Conservation (phyloP, 495 filamentous ascomycete genomes). For the Lepraria neglecta region DNA sequence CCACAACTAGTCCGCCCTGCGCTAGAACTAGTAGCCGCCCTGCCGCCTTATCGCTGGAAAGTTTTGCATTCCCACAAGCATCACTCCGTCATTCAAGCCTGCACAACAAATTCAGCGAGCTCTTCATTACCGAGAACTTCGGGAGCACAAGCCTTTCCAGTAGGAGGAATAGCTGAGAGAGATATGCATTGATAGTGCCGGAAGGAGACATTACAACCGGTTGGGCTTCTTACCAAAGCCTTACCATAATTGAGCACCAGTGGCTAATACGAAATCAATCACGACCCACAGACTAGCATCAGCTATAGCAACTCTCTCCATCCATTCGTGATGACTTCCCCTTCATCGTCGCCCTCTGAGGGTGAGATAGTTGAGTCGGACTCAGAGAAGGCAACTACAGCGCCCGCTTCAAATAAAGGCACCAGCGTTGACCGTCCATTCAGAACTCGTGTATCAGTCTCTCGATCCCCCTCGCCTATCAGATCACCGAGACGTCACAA, state of each 20-base stretch:
- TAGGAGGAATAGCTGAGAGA: not conserved
- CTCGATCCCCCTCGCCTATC: slow-evolving; percentile 45
- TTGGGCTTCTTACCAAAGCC: slow-evolving; percentile 36
- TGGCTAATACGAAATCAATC: slow-evolving; percentile 28
- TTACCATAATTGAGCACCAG: slow-evolving; percentile 26
- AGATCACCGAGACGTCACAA: slow-evolving; percentile 39
- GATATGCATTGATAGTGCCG: not conserved
- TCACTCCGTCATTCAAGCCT: too few species aligned
- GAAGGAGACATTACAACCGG: slow-evolving; percentile 23
- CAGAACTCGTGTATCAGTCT: slow-evolving; percentile 46
- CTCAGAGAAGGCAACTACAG: slow-evolving; percentile 68
- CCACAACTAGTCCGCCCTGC: slow-evolving; percentile 4
- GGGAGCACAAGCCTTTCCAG: not conserved
- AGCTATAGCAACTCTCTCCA: slow-evolving; percentile 11
- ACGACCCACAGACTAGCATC: slow-evolving; percentile 6
- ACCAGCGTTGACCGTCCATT: slow-evolving; percentile 69
- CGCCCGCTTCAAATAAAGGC: slow-evolving; percentile 68
- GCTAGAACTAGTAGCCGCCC: slow-evolving; percentile 11
- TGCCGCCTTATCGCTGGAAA: not conserved
- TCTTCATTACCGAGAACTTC: not conserved
- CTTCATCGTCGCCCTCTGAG: slow-evolving; percentile 55
- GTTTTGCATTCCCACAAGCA: too few species aligned
- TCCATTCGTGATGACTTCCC: slow-evolving; percentile 36
- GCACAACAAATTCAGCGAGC: not conserved
- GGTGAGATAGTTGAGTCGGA: slow-evolving; percentile 81